Conservation (phyloP, 108 stramenopile genomes). For the Heterococcus sp. region DNA sequence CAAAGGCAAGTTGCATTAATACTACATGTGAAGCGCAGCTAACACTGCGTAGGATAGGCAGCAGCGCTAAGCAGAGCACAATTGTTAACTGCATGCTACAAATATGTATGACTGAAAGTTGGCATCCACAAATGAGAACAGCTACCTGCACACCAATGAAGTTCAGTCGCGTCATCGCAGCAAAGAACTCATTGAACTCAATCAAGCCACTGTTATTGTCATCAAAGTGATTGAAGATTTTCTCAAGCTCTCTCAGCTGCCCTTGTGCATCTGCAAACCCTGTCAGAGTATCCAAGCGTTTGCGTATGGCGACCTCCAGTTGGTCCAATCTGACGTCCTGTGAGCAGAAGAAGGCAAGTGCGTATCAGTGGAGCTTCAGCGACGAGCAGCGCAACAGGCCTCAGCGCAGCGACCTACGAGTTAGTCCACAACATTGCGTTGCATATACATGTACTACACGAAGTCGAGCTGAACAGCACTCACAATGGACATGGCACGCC, state of each 20-base stretch:
- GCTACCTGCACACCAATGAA: constrained; percentile 50
- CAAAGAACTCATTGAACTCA: constrained; percentile 51
- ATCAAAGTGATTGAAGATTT: constrained; percentile 47
- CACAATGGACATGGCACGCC: too few relatives aligned
- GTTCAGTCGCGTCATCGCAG: constrained; percentile 50
- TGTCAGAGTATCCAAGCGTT: constrained; percentile 34
- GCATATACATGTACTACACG: too few relatives aligned
- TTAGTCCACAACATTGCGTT: too few relatives aligned
- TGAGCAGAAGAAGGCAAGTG: too few relatives aligned
- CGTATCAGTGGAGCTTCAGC: too few relatives aligned
- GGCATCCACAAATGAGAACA: background rate
- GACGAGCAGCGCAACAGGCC: too few relatives aligned
- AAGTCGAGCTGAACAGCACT: too few relatives aligned
- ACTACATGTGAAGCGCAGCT: too few relatives aligned
- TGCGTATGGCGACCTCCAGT: constrained; percentile 27
- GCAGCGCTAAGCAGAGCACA: background rate
- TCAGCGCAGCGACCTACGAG: too few relatives aligned
- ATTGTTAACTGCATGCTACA: background rate
- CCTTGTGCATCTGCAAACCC: constrained; percentile 25
- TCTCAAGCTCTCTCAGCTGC: constrained; percentile 32
- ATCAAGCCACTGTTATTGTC: constrained; percentile 11
- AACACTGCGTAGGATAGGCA: background rate
- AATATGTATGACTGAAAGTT: too few relatives aligned
- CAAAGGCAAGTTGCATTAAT: too few relatives aligned
- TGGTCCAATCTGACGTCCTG: constrained; percentile 31